Evolutionary conservation across 495 filamentous ascomycete species (phyloP), one percentile per base, ranked within the genome.

Genomic region (Podospora anserina): DNA sequence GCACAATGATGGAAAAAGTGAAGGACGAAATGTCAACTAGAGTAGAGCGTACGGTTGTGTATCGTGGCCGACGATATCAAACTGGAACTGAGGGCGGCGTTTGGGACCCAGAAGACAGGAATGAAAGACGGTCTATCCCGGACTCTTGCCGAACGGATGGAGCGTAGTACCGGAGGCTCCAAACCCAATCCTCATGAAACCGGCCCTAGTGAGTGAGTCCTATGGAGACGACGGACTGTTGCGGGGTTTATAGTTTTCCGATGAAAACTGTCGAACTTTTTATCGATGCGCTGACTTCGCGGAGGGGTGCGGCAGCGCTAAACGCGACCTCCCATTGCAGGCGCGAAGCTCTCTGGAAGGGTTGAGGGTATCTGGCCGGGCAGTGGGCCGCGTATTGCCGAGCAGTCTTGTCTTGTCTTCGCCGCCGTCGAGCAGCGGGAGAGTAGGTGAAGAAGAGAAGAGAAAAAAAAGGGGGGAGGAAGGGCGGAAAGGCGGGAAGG

Each of bases 321-420:
- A 67, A 68, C 72, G 74, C 72, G 70, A 73, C 63, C 65, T 73
- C 74, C 72, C 76, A 76, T 78, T 71, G 72, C 76, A 74, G 71
- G 71, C 71, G 69, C 65, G 67, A 68, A 61, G 49, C 65, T 64
- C 64, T 65, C 68, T 13, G 61, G 69, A 57, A 57, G 60, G 53
- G 64, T 66, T 59, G 61, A 66, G 9, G 61, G 53, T 30, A 67
- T 70, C 65, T 64, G 18, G 60, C 34, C 16, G 18, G 60, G 23
- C 26, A 59, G 64, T 28, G 23, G 66, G 57, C 65, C 59, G 44
- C 56, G 68, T 60, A 67, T 70, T 61, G 71, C 70, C 61, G 66
- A 49, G 65, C 68, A 44, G 65, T 23, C 23, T 23, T 23, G 23
- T 23, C 23, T 23, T 1, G 66, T 61, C 61, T 60, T 72, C 20